Conservation (phyloP, 2,329 filamentous ascomycete genomes). For the Talaromyces sp. region DNA sequence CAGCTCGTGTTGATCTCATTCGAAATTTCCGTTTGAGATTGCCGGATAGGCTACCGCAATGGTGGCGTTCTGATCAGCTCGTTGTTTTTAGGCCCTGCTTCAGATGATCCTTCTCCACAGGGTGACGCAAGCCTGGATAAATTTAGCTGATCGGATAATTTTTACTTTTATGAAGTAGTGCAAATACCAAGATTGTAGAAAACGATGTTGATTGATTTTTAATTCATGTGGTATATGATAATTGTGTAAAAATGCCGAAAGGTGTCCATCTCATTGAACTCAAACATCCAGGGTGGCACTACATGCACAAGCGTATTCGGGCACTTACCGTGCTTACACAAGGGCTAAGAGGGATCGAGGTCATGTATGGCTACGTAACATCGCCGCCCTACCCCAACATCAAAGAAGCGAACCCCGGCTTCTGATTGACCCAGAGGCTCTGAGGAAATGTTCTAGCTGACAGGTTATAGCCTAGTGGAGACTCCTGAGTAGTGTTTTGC, state of each 20-base stretch:
- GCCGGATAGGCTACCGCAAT: neutral
- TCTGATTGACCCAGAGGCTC: neutral
- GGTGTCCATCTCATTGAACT: neutral
- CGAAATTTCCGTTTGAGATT: neutral
- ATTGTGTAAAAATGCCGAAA: neutral
- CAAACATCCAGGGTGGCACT: neutral
- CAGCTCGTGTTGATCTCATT: neutral
- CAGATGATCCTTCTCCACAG: neutral
- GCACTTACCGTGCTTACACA: neutral
- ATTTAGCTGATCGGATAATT: neutral
- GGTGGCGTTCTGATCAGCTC: conserved; percentile 5
- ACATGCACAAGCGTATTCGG: neutral
- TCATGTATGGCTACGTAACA: conserved; percentile 4
- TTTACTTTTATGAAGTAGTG: neutral
- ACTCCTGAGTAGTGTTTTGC: neutral
- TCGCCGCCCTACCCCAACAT: neutral
- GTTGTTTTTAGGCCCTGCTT: neutral
- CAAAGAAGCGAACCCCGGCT: neutral
- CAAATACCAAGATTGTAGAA: neutral
- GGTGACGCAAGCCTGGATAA: neutral
- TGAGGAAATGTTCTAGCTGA: neutral
- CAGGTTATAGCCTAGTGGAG: neutral
- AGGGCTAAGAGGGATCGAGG: neutral
- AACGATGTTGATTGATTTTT: neutral
- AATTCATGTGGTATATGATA: neutral